Conservation (phyloP, 1,284 basidiomycete genomes). For the Golubevia sp. region DNA sequence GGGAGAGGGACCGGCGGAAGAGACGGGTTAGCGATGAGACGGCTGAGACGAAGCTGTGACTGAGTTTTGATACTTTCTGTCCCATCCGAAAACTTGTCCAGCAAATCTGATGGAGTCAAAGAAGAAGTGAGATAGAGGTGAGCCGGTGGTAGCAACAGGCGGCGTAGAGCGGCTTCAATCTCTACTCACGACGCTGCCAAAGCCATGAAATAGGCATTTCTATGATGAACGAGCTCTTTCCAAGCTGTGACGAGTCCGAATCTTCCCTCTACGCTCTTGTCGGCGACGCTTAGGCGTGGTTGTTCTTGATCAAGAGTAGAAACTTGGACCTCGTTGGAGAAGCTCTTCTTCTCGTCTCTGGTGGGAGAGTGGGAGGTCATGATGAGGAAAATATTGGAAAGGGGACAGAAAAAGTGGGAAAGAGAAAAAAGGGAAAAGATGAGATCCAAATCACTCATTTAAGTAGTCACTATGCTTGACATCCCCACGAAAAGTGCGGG, state of each 20-base stretch:
- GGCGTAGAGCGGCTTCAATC: too few species aligned
- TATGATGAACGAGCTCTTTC: neutral
- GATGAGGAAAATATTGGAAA: neutral
- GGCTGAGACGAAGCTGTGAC: neutral
- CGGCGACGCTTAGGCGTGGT: too few species aligned
- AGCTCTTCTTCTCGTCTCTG: neutral
- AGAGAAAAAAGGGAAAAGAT: neutral
- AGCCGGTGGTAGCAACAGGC: too few species aligned
- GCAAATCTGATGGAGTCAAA: too few species aligned
- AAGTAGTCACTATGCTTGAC: too few species aligned
- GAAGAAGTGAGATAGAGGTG: too few species aligned
- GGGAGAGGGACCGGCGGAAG: too few species aligned
- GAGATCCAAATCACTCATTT: neutral
- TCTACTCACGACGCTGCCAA: neutral
- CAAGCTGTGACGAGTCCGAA: neutral
- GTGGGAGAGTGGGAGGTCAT: neutral
- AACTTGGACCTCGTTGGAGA: neutral
- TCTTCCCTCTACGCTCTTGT: neutral
- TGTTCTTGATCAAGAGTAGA: neutral
- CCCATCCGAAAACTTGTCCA: conserved; percentile 28
- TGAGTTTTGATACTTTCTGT: conserved; percentile 14
- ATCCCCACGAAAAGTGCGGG: too few species aligned
- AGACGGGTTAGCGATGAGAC: too few species aligned
- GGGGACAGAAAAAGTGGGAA: neutral
- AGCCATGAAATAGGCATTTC: neutral